A percentile compares a stretch with the other conserved stretches of the same genome.
These are phyloP conservation scores for Hypoxylon fuscum DNA, from an alignment of 495 filamentous ascomycete species.

Conservation along the genomic window DNA sequence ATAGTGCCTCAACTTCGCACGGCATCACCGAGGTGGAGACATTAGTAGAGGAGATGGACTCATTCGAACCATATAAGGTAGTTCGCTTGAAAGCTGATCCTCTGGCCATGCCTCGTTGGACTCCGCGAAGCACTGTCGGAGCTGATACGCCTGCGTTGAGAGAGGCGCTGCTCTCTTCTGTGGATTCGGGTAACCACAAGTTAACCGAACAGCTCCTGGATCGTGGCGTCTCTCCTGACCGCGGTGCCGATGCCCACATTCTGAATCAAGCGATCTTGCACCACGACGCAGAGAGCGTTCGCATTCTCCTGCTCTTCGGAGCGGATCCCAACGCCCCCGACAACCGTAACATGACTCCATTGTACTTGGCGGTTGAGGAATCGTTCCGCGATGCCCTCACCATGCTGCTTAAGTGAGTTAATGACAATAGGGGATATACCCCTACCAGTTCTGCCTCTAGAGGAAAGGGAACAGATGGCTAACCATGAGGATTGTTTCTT, in stretches of 20 bases:
- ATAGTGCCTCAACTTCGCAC: constrained; percentile 28
- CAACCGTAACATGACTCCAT: constrained; percentile 51
- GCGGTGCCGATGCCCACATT: constrained; percentile 45
- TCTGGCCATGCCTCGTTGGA: constrained; percentile 49
- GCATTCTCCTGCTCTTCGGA: constrained; percentile 58
- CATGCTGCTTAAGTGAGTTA: constrained; percentile 53
- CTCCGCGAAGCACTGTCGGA: constrained; percentile 46
- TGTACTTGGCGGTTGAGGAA: constrained; percentile 54
- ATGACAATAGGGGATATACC: neutral
- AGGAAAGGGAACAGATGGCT: neutral
- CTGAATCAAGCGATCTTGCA: constrained; percentile 55
- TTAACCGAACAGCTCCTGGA: constrained; percentile 62
- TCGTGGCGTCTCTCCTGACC: constrained; percentile 58
- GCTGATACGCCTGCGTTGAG: constrained; percentile 46
- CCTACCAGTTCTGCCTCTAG: no score
- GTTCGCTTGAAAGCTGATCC: constrained; percentile 48
- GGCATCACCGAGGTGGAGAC: constrained; percentile 41
- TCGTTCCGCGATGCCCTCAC: constrained; percentile 54
- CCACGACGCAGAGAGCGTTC: constrained; percentile 56
- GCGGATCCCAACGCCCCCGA: constrained; percentile 58
- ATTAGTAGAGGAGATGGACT: constrained; percentile 40
- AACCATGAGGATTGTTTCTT: neutral
- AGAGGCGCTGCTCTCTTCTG: constrained; percentile 45
- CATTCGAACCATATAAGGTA: constrained; percentile 45
- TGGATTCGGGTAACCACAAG: constrained; percentile 55